These are phyloP conservation scores for Tylopilus orsonianus DNA, from an alignment of 1,284 basidiomycete genomes.

Conservation along the genomic window DNA sequence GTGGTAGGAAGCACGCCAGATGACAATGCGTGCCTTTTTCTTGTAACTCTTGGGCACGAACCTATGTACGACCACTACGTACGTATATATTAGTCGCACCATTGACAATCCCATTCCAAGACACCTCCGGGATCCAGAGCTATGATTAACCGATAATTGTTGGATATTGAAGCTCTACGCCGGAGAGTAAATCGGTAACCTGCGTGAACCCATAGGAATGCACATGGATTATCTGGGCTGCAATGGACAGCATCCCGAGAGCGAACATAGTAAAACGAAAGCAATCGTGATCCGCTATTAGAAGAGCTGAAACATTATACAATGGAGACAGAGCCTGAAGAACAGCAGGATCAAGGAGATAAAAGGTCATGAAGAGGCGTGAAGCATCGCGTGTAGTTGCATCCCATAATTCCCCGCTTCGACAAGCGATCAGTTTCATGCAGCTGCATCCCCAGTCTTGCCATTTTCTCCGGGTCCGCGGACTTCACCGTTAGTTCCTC, in stretches of 20 bases:
- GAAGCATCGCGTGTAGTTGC: constrained; percentile 18
- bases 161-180: neutral
- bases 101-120: too few species aligned
- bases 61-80: too few species aligned
- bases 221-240: constrained; percentile 25
- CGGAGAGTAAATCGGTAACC: neutral
- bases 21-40: too few species aligned
- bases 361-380: constrained; percentile 21
- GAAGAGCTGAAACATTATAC: constrained; percentile 16
- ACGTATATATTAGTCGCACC: too few species aligned
- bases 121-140: too few species aligned
- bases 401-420: constrained; percentile 21
- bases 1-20: too few species aligned
- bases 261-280: constrained; percentile 24
- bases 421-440: constrained; percentile 25
- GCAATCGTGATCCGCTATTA: constrained; percentile 25
- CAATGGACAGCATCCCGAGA: constrained; percentile 14
- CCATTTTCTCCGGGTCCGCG: constrained; percentile 32
- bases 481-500: constrained; percentile 30
- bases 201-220: constrained; percentile 17
- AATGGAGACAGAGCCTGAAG: constrained; percentile 13
- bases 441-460: constrained; percentile 23
- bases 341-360: constrained; percentile 10
- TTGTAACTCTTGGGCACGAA: too few species aligned
- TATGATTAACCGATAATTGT: neutral